phyloP scores from a whole-genome alignment of 2,329 filamentous ascomycete species.

The Aureobasidium musti region DNA sequence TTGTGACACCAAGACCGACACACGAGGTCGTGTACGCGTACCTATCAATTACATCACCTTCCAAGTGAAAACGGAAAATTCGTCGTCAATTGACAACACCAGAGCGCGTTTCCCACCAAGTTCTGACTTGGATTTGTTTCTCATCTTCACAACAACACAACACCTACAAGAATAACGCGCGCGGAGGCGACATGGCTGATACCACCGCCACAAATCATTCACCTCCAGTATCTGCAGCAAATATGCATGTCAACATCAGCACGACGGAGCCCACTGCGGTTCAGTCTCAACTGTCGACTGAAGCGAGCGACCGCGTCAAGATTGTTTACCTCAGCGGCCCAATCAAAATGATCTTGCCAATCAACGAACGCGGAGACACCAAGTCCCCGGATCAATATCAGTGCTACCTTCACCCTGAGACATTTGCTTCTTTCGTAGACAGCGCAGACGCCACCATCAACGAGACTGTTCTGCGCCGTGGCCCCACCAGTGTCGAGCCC shows the following conservation, averaged over 20 bases:
- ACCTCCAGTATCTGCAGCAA: not conserved
- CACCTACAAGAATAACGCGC: not conserved
- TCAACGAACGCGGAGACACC: not conserved
- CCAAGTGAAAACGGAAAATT: not conserved
- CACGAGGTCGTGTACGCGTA: not conserved
- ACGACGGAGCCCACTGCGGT: not conserved
- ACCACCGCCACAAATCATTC: not conserved
- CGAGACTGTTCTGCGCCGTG: not conserved
- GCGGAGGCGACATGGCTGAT: not conserved
- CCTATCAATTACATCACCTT: no score
- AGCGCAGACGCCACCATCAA: not conserved
- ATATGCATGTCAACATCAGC: not conserved
- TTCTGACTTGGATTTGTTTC: not conserved
- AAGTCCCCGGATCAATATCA: not conserved
- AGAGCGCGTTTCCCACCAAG: not conserved
- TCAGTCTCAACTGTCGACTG: no score
- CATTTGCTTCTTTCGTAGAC: not conserved
- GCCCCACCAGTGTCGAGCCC: not conserved
- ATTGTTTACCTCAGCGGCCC: slow-evolving; percentile 1
- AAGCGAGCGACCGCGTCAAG: not conserved
- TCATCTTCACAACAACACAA: not conserved
- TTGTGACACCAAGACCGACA: not conserved
- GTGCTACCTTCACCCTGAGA: not conserved
- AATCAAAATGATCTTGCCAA: not conserved
- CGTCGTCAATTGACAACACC: not conserved